Evolutionary conservation across 306 rosid genomes (phyloP), one percentile per base, ranked within the genome.

Genomic region (Vicia faba): DNA sequence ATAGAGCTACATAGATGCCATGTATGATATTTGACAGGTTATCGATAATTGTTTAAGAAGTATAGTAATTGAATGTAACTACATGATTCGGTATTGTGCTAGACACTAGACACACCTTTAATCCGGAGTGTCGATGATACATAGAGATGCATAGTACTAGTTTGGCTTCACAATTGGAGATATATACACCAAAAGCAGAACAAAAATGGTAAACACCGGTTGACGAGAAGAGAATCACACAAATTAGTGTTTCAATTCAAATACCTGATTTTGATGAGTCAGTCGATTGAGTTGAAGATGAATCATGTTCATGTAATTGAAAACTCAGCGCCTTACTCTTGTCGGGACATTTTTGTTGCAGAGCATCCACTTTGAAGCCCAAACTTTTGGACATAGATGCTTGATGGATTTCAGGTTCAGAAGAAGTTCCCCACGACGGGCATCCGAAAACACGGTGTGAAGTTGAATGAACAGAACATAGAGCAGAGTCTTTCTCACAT

Each of bases 201-300:
- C 15, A n/a, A 43, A 43, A 50, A 50, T 59, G 54, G 5, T 25
- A 40, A 51, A 40, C 43, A 61, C 23, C 54, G 35, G 46, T 41
- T 40, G 54, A 69, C 31, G 45, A 56, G 60, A 58, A 63, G 16
- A 58, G 3, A 56, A 56, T 55, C 53, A 54, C 31, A 46, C 23
- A 9, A 26, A 18, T 35, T n/a, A n/a, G 44, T 46, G 39, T 46
- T 26, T 53, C 48, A 64, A 28, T 68, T 31, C 35, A 68, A 26
- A 50, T 44, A 84, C 87, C 89, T 61, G 83, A 78, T 64, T 72
- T 74, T 63, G 78, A 41, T 3, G 91, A 78, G 72, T 71, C 78
- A 4, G 85, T 78, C 1, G 82, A 86, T 65, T 82, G 90, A 84
- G 87, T 69, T 51, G 92, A 81, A 66, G 90, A 75, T 13, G 86